These are phyloP conservation scores for Leucocoprinus sp. DNA, from an alignment of 768 basidiomycete genomes.

Conservation along the genomic window DNA sequence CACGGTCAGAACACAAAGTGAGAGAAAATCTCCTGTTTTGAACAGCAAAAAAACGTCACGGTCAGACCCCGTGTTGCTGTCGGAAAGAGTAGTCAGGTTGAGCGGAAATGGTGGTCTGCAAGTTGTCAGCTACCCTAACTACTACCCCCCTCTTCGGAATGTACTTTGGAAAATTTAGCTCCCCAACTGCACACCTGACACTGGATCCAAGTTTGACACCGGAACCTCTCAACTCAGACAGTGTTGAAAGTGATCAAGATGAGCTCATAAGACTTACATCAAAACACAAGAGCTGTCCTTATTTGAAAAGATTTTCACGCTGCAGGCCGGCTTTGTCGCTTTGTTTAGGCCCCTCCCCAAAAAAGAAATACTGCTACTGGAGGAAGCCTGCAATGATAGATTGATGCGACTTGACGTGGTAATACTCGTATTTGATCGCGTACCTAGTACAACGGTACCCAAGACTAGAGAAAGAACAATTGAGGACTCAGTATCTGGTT, in stretches of 20 bases:
- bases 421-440: neutral
- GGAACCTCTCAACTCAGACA: too few relatives aligned
- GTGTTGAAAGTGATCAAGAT: neutral
- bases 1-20: neutral
- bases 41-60: neutral
- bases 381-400: neutral
- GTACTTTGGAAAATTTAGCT: too few relatives aligned
- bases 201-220: too few relatives aligned
- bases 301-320: conserved; percentile 3
- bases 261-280: neutral
- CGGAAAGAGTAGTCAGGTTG: too few relatives aligned
- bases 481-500: too few relatives aligned
- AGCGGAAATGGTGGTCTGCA: too few relatives aligned
- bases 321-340: neutral
- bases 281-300: neutral
- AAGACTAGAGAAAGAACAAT: too few relatives aligned
- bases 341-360: neutral
- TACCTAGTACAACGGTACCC: conserved; percentile 5
- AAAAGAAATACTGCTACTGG: neutral
- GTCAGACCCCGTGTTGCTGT: neutral
- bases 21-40: neutral
- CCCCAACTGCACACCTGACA: too few relatives aligned
- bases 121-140: too few relatives aligned
- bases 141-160: too few relatives aligned
- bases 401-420: neutral